Evolutionary conservation across 352 stramenopile species (phyloP), one percentile per base, ranked within the genome.

Genomic region (Phytophthora pinifolia): DNA sequence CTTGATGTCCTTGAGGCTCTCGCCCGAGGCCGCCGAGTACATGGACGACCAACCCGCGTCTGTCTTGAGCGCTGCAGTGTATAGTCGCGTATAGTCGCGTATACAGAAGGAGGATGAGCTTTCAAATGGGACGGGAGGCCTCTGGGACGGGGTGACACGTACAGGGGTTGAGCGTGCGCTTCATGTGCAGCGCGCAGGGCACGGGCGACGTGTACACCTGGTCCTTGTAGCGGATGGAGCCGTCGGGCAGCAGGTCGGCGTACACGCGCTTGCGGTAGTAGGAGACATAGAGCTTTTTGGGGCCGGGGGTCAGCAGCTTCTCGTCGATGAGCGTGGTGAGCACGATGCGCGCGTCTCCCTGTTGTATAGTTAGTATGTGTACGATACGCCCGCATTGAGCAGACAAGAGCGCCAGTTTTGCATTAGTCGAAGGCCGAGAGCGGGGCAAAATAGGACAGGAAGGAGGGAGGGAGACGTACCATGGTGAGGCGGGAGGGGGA

Each of bases 201-300:
- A 88, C 72, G 12, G 79, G 79, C 1, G 77, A 88, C 60, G 76
- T 83, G 72, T 88, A 92, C n/a, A 89, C 61, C 22, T 74, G 63
- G 61, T 87, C 78, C 52, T 92, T 83, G 54, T 88, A 92, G 50
- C 72, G 75, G 67, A 92, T 89, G 18, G 79, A 87, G 15, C 82
- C 79, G 57, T 92, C 79, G 22, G 70, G 54, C n/a, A 88, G 64
- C 37, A 92, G 61, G 41, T 92, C 82, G 1, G 82, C 82, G 66
- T 86, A 89, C 45, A 88, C 72, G 48, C 79, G 78, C 53, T 88
- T 86, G 37, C 81, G 81, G 58, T 92, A 92, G 66, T 92, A 92
- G 31, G 76, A 89, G 62, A 92, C 75, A 50, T 83, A 92, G 38
- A 92, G 73, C 55, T 84, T 86, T 70, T 87, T 87, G 45, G 62